Evolutionary conservation across 805 yeast genomes (phyloP), one percentile per base, ranked within the genome.

Genomic region (Suhomyces emberorum): DNA sequence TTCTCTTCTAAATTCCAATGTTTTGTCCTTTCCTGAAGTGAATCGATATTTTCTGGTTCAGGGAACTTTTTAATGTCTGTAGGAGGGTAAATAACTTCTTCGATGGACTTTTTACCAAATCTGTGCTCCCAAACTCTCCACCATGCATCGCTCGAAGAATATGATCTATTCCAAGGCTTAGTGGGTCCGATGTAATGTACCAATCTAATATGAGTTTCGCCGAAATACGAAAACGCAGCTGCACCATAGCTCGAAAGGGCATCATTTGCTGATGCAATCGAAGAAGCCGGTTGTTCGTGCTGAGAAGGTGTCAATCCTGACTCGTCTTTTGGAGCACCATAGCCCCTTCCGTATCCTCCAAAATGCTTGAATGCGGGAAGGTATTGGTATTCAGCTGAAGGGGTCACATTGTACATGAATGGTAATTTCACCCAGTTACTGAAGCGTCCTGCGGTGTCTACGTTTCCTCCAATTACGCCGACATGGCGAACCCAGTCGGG

Each of bases 351-450:
- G 12, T 8, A 7, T 19, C 31, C 30, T 39, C 43, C 14, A 52
- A 81, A 86, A 51, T 74, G 72, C 26, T 58, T 60, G 51, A 65
- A 77, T 0, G 95, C 93, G 0, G 95, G 93, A 15, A 70, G 63
- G 59, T 81, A 83, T 59, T 86, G 82, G 53, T 86, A 86, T 32
- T 72, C 69, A 6, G 74, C 57, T 15, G 70, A 69, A 23, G 77
- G 61, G 49, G 97, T 91, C 21, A 91, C 95, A 52, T 91, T 91
- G 67, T 79, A 91, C 30, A 77, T 48, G 49, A 89, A 91, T 2
- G 97, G 89, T 32, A 93, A 61, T 31, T 77, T 71, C 21, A 69
- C 58, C 96, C 97, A 89, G 36, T 61, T 57, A 21, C 63, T 34
- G 28, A n/a, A 21, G 17, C n/a, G 12, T 16, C 23, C 26, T 7